phyloP scores from a whole-genome alignment of 1,139 yeast species.

The Trichomonascaceae sp. region DNA sequence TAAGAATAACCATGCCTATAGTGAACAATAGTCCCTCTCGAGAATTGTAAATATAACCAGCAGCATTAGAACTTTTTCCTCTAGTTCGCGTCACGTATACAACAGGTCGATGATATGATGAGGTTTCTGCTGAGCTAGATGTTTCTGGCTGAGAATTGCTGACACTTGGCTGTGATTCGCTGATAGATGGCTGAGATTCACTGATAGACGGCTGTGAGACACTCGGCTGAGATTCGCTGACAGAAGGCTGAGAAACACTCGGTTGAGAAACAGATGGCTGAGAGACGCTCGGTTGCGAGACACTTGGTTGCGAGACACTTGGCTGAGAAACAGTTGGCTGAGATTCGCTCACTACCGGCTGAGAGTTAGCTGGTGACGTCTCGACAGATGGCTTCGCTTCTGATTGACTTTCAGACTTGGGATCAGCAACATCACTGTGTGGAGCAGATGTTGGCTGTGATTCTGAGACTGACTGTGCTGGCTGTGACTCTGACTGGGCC shows the following conservation, averaged over 20 bases:
- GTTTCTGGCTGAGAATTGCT: neutral
- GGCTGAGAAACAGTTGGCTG: neutral
- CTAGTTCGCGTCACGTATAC: conserved; percentile 9
- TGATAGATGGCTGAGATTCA: neutral
- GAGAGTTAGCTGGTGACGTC: neutral
- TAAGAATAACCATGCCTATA: neutral
- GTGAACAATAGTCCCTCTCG: neutral
- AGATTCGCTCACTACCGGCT: neutral
- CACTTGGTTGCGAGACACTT: neutral
- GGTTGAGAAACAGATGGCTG: neutral
- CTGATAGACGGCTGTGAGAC: neutral
- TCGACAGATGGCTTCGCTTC: neutral
- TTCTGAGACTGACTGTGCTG: neutral
- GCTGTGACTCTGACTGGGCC: neutral
- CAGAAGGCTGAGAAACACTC: neutral
- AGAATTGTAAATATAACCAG: neutral
- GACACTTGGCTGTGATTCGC: neutral
- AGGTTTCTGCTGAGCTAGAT: neutral
- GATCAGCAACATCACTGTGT: neutral
- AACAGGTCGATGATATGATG: conserved; percentile 2
- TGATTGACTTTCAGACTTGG: neutral
- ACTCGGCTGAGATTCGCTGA: neutral
- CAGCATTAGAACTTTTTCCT: neutral
- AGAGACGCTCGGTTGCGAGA: neutral
- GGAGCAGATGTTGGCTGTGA: neutral